Conservation (phyloP, 2,329 filamentous ascomycete species). For the Torrubiella hemipterigena region DNA sequence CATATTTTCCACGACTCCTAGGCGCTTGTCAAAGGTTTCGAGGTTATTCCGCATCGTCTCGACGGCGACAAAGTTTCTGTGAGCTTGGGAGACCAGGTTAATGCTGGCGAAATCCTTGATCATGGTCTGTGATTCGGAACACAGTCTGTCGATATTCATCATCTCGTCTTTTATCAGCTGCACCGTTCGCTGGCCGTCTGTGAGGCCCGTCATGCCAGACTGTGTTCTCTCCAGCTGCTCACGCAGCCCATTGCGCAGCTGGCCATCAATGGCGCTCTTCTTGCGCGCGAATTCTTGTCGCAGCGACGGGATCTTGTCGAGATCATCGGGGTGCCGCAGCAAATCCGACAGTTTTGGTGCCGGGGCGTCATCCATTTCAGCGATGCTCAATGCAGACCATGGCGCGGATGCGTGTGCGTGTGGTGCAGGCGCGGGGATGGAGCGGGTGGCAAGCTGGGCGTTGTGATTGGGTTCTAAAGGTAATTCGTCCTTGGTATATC, state of each 20-base stretch:
- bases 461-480: no score
- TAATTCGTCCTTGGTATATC: no score
- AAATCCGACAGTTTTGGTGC: slow-evolving; percentile 81
- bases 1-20: slow-evolving; percentile 66
- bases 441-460: not conserved
- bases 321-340: slow-evolving; percentile 87
- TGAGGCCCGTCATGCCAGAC: slow-evolving; percentile 78
- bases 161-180: slow-evolving; percentile 95
- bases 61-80: slow-evolving; percentile 90
- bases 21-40: slow-evolving; percentile 70
- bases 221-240: slow-evolving; percentile 94
- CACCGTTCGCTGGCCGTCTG: slow-evolving; percentile 83
- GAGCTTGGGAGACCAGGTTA: slow-evolving; percentile 84
- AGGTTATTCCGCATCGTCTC: slow-evolving; percentile 88
- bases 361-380: slow-evolving; percentile 41
- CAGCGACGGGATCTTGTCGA: slow-evolving; percentile 85
- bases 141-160: slow-evolving; percentile 95
- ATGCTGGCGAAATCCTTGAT: slow-evolving; percentile 93
- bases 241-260: slow-evolving; percentile 76
- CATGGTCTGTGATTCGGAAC: slow-evolving; percentile 94
- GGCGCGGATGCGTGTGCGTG: not conserved
- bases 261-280: slow-evolving; percentile 81
- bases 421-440: no score
- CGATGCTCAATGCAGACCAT: slow-evolving; percentile 11
- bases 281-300: slow-evolving; percentile 91